A percentile compares a stretch with the other conserved stretches of the same genome.
Evolutionary conservation across 2,329 filamentous ascomycete genomes (phyloP).

Genomic region (Acephala macrosclerotiorum): DNA sequence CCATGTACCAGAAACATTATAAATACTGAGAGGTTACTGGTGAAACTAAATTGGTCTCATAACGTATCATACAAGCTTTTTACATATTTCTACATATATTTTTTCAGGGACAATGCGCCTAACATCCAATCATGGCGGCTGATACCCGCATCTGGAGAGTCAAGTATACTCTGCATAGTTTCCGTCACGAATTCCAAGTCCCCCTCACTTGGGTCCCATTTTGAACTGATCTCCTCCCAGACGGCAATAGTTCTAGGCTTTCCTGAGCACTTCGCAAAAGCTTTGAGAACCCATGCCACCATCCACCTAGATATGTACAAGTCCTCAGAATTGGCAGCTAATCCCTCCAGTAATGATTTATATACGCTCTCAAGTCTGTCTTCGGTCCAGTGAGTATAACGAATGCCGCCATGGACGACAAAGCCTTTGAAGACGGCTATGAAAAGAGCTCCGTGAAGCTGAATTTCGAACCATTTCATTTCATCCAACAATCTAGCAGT

Average conservation of each 20-base stretch:
- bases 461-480: conserved; percentile 75
- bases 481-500: conserved; percentile 78
- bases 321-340: conserved; percentile 53
- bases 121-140: conserved; percentile 34
- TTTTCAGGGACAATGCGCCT: conserved; percentile 25
- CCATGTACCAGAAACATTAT: no score
- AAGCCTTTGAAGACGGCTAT: conserved; percentile 87
- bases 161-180: conserved; percentile 33
- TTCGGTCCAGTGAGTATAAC: conserved; percentile 74
- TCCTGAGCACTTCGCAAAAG: conserved; percentile 61
- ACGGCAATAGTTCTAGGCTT: conserved; percentile 37
- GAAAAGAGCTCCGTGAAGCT: conserved; percentile 79
- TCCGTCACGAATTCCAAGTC: conserved; percentile 42
- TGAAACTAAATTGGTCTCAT: no score
- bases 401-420: conserved; percentile 70
- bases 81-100: neutral
- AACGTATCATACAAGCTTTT: neutral
- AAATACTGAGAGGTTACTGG: no score
- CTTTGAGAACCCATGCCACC: conserved; percentile 65
- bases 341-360: conserved; percentile 65
- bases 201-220: conserved; percentile 41
- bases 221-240: conserved; percentile 42
- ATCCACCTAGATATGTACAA: conserved; percentile 67
- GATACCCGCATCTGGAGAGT: conserved; percentile 27
- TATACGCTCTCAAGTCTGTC: conserved; percentile 73